Conservation (phyloP, 768 basidiomycete species). For the Suillus placidus region DNA sequence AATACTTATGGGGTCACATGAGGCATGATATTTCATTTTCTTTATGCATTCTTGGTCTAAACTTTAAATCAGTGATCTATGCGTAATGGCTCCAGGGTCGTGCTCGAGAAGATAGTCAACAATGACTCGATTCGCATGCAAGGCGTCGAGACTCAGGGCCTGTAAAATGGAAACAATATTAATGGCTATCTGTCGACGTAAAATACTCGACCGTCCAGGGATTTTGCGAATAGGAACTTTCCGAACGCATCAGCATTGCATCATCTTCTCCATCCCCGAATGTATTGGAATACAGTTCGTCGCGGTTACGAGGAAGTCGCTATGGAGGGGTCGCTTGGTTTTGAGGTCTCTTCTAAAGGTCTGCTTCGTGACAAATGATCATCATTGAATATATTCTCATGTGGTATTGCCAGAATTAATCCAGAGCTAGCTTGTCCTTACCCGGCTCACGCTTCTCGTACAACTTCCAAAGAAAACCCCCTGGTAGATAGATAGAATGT, state of each 20-base stretch:
- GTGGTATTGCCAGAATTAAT: background rate
- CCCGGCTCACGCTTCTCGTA: background rate
- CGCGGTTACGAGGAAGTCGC: background rate
- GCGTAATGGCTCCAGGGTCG: conserved; percentile 1
- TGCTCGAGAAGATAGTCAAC: background rate
- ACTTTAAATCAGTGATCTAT: background rate
- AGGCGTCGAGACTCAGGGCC: background rate
- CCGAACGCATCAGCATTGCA: background rate
- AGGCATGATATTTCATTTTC: background rate
- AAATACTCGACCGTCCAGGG: background rate
- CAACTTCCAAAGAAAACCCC: background rate
- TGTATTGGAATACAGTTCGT: background rate
- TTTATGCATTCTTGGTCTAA: background rate
- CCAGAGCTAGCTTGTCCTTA: background rate
- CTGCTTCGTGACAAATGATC: background rate
- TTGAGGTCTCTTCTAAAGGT: background rate
- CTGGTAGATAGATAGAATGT: background rate
- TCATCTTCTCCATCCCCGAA: background rate
- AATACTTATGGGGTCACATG: background rate
- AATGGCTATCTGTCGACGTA: background rate
- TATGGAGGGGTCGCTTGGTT: background rate
- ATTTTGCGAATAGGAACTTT: conserved; percentile 1
- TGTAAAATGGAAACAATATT: background rate
- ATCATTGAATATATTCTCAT: conserved; percentile 4
- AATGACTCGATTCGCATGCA: background rate